Evolutionary conservation across 2,329 filamentous ascomycete genomes (phyloP), one percentile per base, ranked within the genome.

Genomic region (Podosphaera fusca): DNA sequence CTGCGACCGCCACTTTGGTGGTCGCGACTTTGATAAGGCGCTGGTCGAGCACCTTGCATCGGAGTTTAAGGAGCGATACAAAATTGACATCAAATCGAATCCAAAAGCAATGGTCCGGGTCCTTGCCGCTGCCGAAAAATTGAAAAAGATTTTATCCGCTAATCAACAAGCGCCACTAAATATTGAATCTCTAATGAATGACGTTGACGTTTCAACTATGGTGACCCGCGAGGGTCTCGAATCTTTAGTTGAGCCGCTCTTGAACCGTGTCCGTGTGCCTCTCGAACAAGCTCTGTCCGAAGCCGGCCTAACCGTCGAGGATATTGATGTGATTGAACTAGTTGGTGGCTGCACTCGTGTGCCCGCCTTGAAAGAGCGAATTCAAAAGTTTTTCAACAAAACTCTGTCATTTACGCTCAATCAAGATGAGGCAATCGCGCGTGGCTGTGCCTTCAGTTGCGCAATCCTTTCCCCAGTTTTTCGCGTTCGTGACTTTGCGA

Each of bases 111-210:
- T 84, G 70, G 81, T 89, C 63, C 87, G 92, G 69, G 86, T 94
- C 64, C 78, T 85, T 47, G 82, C 87, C 60, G 88, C 86, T 58
- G 88, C 89, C 57, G 92, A 98, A 78, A 95, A 95, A 79, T 75
- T 94, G 69, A 98, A 98, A 83, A 96, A 96, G 81, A 83, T 96
- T 57, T 76, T 98, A 58, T 96, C 90, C 40, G 92, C 92, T 69
- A 96, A 96, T 74, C 85, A 89, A 64, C 79, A 85, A 68, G 88
- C 90, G 21, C 87, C 90, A 55, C 73, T 98, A 70, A 96, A 89
- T 77, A 94, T 98, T 67, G 92, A 98, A 75, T 95, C 89, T 40
- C 76, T 98, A 64, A 96, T 98, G 89, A 94, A 96, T 72, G 92
- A 98, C 69, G 75, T 95, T 60, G 92, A 98, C 69, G 92, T 95